A percentile compares a stretch with the other conserved stretches of the same genome.
Conservation (phyloP, 768 basidiomycete species). For the Tubosaeta sp. region DNA sequence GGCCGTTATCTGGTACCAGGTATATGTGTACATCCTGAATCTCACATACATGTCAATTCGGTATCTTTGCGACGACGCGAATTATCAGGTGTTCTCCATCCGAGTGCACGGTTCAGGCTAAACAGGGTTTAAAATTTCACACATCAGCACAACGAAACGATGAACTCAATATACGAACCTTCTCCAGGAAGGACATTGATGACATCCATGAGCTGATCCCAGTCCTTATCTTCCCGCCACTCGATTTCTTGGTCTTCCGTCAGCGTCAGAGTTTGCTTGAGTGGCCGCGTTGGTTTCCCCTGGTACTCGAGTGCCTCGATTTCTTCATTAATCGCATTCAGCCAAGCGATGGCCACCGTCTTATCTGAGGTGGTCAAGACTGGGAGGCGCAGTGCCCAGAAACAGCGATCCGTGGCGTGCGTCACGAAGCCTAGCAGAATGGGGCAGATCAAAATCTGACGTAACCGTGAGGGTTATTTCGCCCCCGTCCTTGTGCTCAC, state of each 20-base stretch:
- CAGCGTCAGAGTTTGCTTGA: slow-evolving; percentile 46
- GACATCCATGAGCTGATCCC: slow-evolving; percentile 46
- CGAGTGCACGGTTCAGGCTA: not conserved
- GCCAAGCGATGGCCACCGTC: slow-evolving; percentile 50
- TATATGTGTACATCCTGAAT: too few relatives aligned
- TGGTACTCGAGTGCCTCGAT: slow-evolving; percentile 37
- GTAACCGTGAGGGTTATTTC: too few relatives aligned
- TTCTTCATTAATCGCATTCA: slow-evolving; percentile 47
- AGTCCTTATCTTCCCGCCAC: slow-evolving; percentile 54
- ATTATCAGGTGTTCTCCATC: not conserved
- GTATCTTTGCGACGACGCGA: not conserved
- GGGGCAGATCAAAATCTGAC: not conserved
- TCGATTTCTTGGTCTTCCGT: slow-evolving; percentile 45
- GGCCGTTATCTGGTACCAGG: too few relatives aligned
- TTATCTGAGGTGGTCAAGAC: slow-evolving; percentile 44
- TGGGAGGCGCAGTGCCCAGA: slow-evolving; percentile 60
- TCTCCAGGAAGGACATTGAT: slow-evolving; percentile 27
- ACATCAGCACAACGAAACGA: not conserved
- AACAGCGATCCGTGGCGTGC: slow-evolving; percentile 57
- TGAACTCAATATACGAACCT: not conserved
- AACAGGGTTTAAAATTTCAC: not conserved
- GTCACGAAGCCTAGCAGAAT: slow-evolving; percentile 56
- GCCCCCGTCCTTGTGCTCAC: too few relatives aligned
- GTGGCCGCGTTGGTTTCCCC: slow-evolving; percentile 27
- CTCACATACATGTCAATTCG: not conserved